Base-by-base conservation (phyloP, 2,329 filamentous ascomycete genomes). In the Aspergillus candidus region DNA sequence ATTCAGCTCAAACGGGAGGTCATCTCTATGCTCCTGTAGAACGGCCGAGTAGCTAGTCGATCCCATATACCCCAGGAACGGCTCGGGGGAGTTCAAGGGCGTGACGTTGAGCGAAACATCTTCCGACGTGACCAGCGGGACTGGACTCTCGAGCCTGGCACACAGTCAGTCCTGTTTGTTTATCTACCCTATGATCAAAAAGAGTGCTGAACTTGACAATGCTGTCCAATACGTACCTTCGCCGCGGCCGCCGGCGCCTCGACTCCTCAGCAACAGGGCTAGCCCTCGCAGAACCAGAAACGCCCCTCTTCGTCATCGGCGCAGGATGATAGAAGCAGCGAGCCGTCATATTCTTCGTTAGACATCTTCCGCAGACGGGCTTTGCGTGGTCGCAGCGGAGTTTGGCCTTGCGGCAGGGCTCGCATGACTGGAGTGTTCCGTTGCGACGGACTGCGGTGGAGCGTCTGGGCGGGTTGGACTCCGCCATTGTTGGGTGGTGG, bases 271-370 rank as follows among this genome's bases (percentile, higher is more conserved):
- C 46, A 7, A 49, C 33, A 13, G 42, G 39, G 46, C 35, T 45
- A 7, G 15, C 37, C 37, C 44, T 27, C 22, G 22, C 22, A 27
- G 7, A 43, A 22, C 53, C 49, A 4, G 46, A 49, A 15, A 36
- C 44, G 14, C 48, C 49, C n/a, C 52, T 44, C 27, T 57, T 66
- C 14, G 63, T 67, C 65, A 67, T 67, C 4, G 63, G 65, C 5
- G 65, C 61, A 38, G 65, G 65, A 45, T 67, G 65, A 40, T 68
- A 67, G 36, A 63, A 64, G 38, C 65, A 67, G 46, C 54, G 51
- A 13, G 59, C 51, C 6, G 41, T 47, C 35, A 63, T 61, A 22
- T 58, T 55, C 38, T 62, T 64, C 4, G 54, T 37, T n/a, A 46
- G 43, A 38, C 63, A 66, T 51, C 60, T 48, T 18, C 58, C 55